Evolutionary conservation across 257 asterid genomes (phyloP), one percentile per base, ranked within the genome.

Genomic region (Striga asiatica): DNA sequence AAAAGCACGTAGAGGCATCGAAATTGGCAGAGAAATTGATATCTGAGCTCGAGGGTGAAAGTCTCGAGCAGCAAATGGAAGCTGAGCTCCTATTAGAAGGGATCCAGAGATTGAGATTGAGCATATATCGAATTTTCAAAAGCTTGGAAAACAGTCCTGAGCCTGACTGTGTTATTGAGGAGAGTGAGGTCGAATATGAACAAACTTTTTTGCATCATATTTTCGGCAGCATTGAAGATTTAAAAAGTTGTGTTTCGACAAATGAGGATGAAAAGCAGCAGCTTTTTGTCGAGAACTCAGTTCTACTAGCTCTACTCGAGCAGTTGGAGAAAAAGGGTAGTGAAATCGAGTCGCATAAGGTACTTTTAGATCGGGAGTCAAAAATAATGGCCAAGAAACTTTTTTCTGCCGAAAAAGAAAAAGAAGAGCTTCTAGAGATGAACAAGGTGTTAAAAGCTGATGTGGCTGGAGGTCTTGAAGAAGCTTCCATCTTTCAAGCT

Each of bases 1-100:
- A 88, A 61, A 92, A 88, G 53, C 95, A 82, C 17, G 94, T 92
- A 2, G 97, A 81, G 71, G 97, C 93, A 0, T 84, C 97, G 37
- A 88, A 79, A 42, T 67, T 92, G 76, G 84, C 95, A 0, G 93
- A 82, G 74, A 79, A 83, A 65, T 61, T 92, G 74, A 88, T 92
- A 67, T 71, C 91, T 2, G 97, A 88, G 74, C 84, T 92, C 45
- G 99, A 92, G 78, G 76, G 71, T 23, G 99, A 88, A 65, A 84
- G 82, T 58, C 97, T 92, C 29, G 97, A 92, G 79, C 99, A 84
- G 71, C 94, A 92, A 70, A 88, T 88, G 2, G 99, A 92, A 75
- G 72, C 88, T 45, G 99, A 92, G 42, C 76, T 88, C 38, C 52
- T 92, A 53, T 67, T 88, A 66, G 93, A 88, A 50, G 97, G 88